These are phyloP conservation scores for Pseudozyma tsukubaensis DNA, from an alignment of 1,284 basidiomycete genomes.

Conservation along the genomic window DNA sequence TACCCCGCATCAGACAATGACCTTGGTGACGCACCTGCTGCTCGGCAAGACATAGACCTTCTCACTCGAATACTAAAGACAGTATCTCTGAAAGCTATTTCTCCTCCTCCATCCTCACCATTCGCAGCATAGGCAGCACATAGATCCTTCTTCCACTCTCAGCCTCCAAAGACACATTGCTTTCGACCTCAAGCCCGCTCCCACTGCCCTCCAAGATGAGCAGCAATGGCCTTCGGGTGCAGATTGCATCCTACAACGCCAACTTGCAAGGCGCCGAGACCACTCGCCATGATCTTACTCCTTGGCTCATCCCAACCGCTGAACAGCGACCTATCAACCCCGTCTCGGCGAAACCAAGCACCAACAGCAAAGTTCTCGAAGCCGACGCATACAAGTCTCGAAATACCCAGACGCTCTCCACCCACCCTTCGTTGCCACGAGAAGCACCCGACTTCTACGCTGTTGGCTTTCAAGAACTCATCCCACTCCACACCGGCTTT, in stretches of 20 bases:
- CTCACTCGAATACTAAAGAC: no score
- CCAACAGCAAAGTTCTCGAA: slow-evolving; percentile 26
- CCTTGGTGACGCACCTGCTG: no score
- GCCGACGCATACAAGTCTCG: slow-evolving; percentile 39
- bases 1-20: no score
- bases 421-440: slow-evolving; percentile 47
- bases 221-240: slow-evolving; percentile 72
- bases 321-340: slow-evolving; percentile 69
- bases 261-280: slow-evolving; percentile 77
- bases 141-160: no score
- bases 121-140: not conserved
- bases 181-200: not conserved
- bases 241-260: slow-evolving; percentile 86
- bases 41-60: no score
- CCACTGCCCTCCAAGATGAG: slow-evolving; percentile 13
- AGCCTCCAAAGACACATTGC: not conserved
- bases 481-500: slow-evolving; percentile 75
- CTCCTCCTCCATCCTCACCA: not conserved
- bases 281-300: slow-evolving; percentile 64
- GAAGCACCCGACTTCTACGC: slow-evolving; percentile 78
- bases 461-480: slow-evolving; percentile 87
- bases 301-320: slow-evolving; percentile 67
- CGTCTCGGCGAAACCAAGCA: slow-evolving; percentile 34
- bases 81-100: no score
- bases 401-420: slow-evolving; percentile 40